phyloP scores from a whole-genome alignment of 2,329 filamentous ascomycete species.

The Lecanicillium sp. region DNA sequence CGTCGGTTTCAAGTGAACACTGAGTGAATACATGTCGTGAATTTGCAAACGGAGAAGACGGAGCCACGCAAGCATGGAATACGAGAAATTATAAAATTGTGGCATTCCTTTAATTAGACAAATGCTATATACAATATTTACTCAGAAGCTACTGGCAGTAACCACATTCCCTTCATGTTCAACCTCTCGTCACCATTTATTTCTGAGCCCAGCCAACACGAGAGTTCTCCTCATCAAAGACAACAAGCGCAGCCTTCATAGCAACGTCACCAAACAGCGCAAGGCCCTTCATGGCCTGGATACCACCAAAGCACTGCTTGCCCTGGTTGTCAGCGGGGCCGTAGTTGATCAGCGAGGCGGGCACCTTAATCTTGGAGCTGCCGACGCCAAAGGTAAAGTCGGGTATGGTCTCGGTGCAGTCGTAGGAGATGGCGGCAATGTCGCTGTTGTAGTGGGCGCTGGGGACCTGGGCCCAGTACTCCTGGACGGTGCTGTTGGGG shows the following conservation, averaged over 20 bases:
- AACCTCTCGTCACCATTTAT: constrained; percentile 1
- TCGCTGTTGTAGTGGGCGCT: constrained; percentile 16
- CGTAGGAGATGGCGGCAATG: constrained; percentile 34
- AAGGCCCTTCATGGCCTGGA: constrained; percentile 45
- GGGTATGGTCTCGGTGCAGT: constrained; percentile 35
- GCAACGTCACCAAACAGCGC: constrained; percentile 59
- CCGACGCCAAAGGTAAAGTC: constrained; percentile 49
- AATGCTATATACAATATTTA: not conserved
- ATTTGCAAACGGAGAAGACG: too few species aligned
- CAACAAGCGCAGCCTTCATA: constrained; percentile 53
- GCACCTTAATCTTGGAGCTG: constrained; percentile 45
- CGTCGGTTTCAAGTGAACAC: too few species aligned
- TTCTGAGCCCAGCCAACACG: constrained; percentile 28
- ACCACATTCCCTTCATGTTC: too few species aligned
- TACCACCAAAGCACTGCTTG: constrained; percentile 57
- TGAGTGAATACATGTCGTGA: too few species aligned
- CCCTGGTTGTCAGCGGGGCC: constrained; percentile 31
- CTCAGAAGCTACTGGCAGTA: too few species aligned
- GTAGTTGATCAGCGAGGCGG: constrained; percentile 35
- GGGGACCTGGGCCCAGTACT: constrained; percentile 51
- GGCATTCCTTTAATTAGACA: too few species aligned
- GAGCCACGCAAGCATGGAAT: too few species aligned
- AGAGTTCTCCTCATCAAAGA: constrained; percentile 47
- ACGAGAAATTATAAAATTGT: too few species aligned
- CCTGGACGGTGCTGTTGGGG: constrained; percentile 40